These are phyloP conservation scores for Skeletonema grethae DNA, from an alignment of 108 stramenopile species.

Conservation along the genomic window DNA sequence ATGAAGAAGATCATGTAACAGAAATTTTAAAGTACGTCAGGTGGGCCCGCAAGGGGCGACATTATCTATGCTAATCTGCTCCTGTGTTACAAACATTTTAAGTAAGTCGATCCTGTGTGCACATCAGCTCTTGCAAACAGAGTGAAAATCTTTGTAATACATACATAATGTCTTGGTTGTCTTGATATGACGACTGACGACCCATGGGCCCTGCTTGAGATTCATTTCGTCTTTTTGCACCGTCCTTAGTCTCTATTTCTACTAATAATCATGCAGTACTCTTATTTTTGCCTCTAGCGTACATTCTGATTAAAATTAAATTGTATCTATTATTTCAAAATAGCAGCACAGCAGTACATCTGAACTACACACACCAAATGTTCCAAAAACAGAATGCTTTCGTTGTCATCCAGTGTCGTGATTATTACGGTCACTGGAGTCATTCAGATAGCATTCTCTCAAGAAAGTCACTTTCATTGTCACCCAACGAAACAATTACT, in stretches of 20 bases:
- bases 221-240: neutral
- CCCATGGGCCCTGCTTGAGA: neutral
- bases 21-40: too few species aligned
- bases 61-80: too few species aligned
- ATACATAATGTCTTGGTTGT: too few species aligned
- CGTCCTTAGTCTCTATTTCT: neutral
- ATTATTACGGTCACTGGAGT: neutral
- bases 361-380: neutral
- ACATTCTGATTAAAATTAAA: neutral
- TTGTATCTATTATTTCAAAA: neutral
- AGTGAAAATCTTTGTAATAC: too few species aligned
- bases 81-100: neutral
- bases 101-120: neutral
- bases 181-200: too few species aligned
- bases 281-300: neutral
- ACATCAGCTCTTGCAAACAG: neutral
- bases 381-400: neutral
- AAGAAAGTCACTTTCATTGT: neutral
- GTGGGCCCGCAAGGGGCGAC: too few species aligned
- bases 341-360: neutral
- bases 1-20: too few species aligned
- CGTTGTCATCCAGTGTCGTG: neutral
- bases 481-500: conserved; percentile 1
- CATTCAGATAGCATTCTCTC: conserved; percentile 5
- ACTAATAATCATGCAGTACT: neutral